Base-by-base conservation (phyloP, 2,329 filamentous ascomycete species). In the Xylaria polymorpha region DNA sequence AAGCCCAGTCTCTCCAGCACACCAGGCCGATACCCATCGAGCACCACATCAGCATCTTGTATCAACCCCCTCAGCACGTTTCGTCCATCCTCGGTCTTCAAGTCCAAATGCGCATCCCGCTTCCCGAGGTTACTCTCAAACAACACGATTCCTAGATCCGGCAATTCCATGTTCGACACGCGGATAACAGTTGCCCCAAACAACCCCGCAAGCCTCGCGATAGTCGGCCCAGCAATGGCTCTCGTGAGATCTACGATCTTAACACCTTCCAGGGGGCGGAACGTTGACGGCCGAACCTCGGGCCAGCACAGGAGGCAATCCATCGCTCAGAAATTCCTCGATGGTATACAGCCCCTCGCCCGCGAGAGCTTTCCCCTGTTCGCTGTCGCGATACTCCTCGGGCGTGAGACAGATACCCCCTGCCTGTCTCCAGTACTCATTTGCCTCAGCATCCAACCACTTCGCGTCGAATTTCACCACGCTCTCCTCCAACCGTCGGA, bases 91-190 rank as follows among this genome's bases (percentile, higher is more conserved):
- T 73, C 75, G 1, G 74, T 76, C 65, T 78, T 79, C 1, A 80
- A 64, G 35, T 81, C 73, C 1, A 80, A 66, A 22, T 80, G 75
- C 18, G 76, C 68, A 7, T 79, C 77, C 20, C 77, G 73, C 70
- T 81, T 81, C 3, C 79, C 80, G 0, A 75, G 73, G 51, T 79
- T 79, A n/a, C 79, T 77, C 64, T 81, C 79, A 37, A 78, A 73
- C 18, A 78, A 70, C 29, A 79, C 75, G 25, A 75, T 69, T 0
- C 78, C 75, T 0, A 80, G 64, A 37, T 80, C 79, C 0, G 79
- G 78, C 6, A 80, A 60, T 7, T 74, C 73, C 51, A 72, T 75
- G 48, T 74, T 79, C 0, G 79, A 78, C 41, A 80, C 77, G 51
- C 78, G 75, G 14, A 80, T 68, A 1, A 80, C 79, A 6, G 78